phyloP scores from a whole-genome alignment of 2,329 filamentous ascomycete genomes.

The Stagonosporopsis tanaceti region DNA sequence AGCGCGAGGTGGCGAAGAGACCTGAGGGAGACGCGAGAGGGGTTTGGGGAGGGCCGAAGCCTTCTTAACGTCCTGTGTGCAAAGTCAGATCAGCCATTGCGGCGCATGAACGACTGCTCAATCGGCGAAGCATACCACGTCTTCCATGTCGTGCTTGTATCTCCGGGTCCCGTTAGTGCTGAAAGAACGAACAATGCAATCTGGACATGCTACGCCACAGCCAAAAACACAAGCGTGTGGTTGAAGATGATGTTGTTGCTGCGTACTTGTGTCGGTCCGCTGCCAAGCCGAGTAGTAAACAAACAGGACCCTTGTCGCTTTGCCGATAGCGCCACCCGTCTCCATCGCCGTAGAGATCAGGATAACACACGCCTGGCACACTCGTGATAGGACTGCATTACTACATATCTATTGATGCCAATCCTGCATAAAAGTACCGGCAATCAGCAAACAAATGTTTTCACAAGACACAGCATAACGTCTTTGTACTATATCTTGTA shows the following conservation, averaged over 20 bases:
- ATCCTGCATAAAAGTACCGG: no score
- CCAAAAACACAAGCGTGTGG: slow-evolving; percentile 26
- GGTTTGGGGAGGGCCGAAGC: slow-evolving; percentile 42
- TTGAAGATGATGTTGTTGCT: slow-evolving; percentile 24
- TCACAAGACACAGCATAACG: not conserved
- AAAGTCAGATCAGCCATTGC: slow-evolving; percentile 23
- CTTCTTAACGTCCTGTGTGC: slow-evolving; percentile 34
- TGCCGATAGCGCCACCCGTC: slow-evolving; percentile 8
- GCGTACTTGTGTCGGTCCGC: slow-evolving; percentile 7
- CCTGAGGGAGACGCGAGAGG: slow-evolving; percentile 35
- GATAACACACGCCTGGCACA: no score
- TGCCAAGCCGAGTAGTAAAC: slow-evolving; percentile 17
- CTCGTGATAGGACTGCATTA: not conserved
- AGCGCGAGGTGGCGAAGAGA: slow-evolving; percentile 38
- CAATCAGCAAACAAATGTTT: not conserved
- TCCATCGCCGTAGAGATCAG: not conserved
- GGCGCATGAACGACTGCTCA: slow-evolving; percentile 5
- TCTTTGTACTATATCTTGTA: not conserved
- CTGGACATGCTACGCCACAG: slow-evolving; percentile 31
- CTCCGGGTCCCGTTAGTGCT: slow-evolving; percentile 11
- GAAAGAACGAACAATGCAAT: slow-evolving; percentile 30
- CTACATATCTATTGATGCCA: not conserved
- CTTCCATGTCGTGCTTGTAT: slow-evolving; percentile 41
- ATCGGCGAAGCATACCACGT: slow-evolving; percentile 34
- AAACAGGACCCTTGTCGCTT: slow-evolving; percentile 14